These are phyloP conservation scores for Herpotrichia juniperi DNA, from an alignment of 2,329 filamentous ascomycete genomes.

Conservation along the genomic window DNA sequence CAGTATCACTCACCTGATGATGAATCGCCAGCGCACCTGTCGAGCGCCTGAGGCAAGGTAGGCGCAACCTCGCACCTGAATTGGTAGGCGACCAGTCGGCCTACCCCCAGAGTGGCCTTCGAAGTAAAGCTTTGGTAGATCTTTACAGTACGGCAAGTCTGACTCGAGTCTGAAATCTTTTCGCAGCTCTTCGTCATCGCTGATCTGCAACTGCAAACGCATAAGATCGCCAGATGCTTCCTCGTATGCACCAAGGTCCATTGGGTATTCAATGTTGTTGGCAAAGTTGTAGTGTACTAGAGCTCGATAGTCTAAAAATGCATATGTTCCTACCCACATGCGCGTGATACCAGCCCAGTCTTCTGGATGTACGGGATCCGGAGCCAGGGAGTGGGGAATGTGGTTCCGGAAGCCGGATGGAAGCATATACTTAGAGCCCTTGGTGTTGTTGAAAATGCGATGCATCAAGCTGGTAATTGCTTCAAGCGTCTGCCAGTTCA, in stretches of 20 bases:
- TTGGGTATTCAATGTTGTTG: slow-evolving; percentile 16
- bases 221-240: slow-evolving; percentile 24
- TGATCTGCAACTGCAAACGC: slow-evolving; percentile 20
- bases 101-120: slow-evolving; percentile 19
- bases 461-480: slow-evolving; percentile 28
- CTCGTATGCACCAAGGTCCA: slow-evolving; percentile 14
- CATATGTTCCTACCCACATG: slow-evolving; percentile 28
- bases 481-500: slow-evolving; percentile 26
- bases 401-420: slow-evolving; percentile 21
- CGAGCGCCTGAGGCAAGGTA: slow-evolving; percentile 20
- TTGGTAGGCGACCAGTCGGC: slow-evolving; percentile 12
- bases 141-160: slow-evolving; percentile 24
- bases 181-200: slow-evolving; percentile 19
- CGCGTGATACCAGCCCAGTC: slow-evolving; percentile 30
- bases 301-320: slow-evolving; percentile 27
- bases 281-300: slow-evolving; percentile 28
- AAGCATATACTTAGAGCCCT: slow-evolving; percentile 5
- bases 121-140: slow-evolving; percentile 28
- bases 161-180: slow-evolving; percentile 21
- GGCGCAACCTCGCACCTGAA: slow-evolving; percentile 19
- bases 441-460: slow-evolving; percentile 18
- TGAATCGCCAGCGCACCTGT: slow-evolving; percentile 29
- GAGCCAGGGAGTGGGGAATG: slow-evolving; percentile 14
- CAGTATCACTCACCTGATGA: slow-evolving; percentile 20
- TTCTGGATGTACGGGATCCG: slow-evolving; percentile 2